Percentiles rank a stretch among this genome's conserved stretches.
These are phyloP conservation scores for Ophiocordyceps camponoti-rufipedis DNA, from an alignment of 2,329 filamentous ascomycete genomes.

Conservation along the genomic window DNA sequence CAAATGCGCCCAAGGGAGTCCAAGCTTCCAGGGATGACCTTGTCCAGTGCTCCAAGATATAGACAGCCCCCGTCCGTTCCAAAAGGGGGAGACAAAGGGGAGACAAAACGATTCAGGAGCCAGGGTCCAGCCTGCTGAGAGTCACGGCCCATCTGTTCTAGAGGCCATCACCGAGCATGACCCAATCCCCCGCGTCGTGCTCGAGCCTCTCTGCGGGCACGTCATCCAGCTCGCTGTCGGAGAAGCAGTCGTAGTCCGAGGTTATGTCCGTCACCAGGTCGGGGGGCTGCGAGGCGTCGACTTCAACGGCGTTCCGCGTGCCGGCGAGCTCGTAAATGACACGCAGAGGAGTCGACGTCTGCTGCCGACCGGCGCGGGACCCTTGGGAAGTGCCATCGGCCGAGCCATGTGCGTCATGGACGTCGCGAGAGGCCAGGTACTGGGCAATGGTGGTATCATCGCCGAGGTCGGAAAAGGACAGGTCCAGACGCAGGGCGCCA, in stretches of 20 bases:
- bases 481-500: slow-evolving; percentile 15
- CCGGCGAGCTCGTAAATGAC: slow-evolving; percentile 21
- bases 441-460: slow-evolving; percentile 19
- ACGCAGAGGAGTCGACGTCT: slow-evolving; percentile 14
- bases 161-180: slow-evolving; percentile 26
- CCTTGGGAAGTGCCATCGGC: background rate
- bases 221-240: slow-evolving; percentile 16
- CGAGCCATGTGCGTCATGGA: slow-evolving; percentile 4
- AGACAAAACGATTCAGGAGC: background rate
- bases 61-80: background rate
- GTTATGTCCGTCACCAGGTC: slow-evolving; percentile 15
- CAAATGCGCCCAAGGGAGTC: no score
- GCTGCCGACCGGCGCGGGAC: background rate
- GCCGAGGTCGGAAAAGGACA: slow-evolving; percentile 23
- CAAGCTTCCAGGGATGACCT: background rate
- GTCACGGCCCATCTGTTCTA: slow-evolving; percentile 12
- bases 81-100: background rate
- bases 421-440: slow-evolving; percentile 12
- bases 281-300: slow-evolving; percentile 17
- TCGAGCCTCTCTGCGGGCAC: slow-evolving; percentile 13
- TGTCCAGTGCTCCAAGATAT: background rate
- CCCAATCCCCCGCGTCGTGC: slow-evolving; percentile 16
- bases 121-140: background rate
- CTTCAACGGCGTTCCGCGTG: slow-evolving; percentile 13
- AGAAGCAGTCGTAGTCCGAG: slow-evolving; percentile 19